phyloP scores from a whole-genome alignment of 495 filamentous ascomycete genomes.

The Evernia prunastri region DNA sequence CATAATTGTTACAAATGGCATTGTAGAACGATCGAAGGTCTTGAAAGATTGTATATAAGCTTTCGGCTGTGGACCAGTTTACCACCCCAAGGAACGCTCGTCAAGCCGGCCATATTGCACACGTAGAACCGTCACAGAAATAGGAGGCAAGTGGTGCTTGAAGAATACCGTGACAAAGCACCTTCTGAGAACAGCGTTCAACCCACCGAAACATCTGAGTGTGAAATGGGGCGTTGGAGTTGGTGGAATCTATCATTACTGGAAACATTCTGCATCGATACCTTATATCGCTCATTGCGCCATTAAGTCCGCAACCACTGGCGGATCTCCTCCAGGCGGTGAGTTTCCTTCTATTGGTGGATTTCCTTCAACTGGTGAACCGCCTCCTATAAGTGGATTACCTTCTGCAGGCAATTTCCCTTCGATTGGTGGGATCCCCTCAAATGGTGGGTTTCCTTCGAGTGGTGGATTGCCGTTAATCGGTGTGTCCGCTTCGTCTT shows the following conservation, averaged over 20 bases:
- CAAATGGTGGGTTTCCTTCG: background rate
- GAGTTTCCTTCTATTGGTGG: background rate
- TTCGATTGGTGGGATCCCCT: background rate
- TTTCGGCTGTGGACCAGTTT: background rate
- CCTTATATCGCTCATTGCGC: constrained; percentile 7
- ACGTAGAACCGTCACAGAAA: background rate
- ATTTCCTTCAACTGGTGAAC: background rate
- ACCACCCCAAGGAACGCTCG: background rate
- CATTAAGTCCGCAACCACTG: background rate
- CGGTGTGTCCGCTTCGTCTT: background rate
- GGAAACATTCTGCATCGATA: background rate
- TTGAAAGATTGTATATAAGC: background rate
- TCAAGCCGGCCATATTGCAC: background rate
- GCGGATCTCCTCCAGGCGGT: background rate
- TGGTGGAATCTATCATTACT: background rate
- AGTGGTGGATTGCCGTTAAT: background rate
- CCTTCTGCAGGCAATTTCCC: background rate
- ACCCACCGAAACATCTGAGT: too few relatives aligned
- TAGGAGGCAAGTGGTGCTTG: background rate
- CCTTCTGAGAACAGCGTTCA: background rate
- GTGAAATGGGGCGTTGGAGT: background rate
- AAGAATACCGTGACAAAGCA: background rate
- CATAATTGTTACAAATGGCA: background rate
- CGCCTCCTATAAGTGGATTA: background rate
- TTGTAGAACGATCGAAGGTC: background rate